phyloP scores from a whole-genome alignment of 2,329 filamentous ascomycete genomes.

The Fusarium protoensiforme region DNA sequence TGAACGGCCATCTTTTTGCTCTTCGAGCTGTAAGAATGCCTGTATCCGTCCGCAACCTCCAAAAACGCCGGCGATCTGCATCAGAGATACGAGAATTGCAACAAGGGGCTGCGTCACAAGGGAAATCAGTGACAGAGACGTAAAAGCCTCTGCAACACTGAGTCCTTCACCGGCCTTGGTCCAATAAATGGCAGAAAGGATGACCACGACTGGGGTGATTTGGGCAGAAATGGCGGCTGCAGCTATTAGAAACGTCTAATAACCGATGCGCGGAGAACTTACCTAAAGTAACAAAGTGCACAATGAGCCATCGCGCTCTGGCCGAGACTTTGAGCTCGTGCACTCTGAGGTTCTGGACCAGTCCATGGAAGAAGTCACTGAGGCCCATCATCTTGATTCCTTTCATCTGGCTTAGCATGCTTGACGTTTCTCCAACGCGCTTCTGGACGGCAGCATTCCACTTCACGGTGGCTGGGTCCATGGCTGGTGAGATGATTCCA shows the following conservation, averaged over 20 bases:
- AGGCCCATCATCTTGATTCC: slow-evolving; percentile 58
- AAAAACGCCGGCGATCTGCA: slow-evolving; percentile 47
- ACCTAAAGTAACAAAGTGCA: slow-evolving; percentile 47
- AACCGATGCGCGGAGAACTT: not conserved
- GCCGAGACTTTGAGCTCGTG: slow-evolving; percentile 53
- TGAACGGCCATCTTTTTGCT: slow-evolving; percentile 27
- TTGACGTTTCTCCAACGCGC: slow-evolving; percentile 53
- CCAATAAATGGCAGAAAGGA: slow-evolving; percentile 49
- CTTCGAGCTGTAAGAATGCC: slow-evolving; percentile 44
- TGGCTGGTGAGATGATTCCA: slow-evolving; percentile 36
- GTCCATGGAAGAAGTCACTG: slow-evolving; percentile 44
- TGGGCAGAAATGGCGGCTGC: slow-evolving; percentile 43
- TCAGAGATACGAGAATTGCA: slow-evolving; percentile 47
- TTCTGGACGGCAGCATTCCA: slow-evolving; percentile 56
- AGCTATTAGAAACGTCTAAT: too few species aligned
- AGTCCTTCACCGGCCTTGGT: slow-evolving; percentile 43
- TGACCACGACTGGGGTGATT: slow-evolving; percentile 47
- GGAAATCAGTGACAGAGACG: slow-evolving; percentile 49
- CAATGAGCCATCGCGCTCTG: slow-evolving; percentile 49
- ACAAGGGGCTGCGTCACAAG: slow-evolving; percentile 48
- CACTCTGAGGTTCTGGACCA: slow-evolving; percentile 50
- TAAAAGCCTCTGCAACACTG: slow-evolving; percentile 49
- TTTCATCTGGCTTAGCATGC: slow-evolving; percentile 55
- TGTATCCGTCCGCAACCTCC: slow-evolving; percentile 50
- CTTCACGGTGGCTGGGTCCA: slow-evolving; percentile 48